Evolutionary conservation across 2,329 filamentous ascomycete genomes (phyloP).

Genomic region (Alternaria atra): DNA sequence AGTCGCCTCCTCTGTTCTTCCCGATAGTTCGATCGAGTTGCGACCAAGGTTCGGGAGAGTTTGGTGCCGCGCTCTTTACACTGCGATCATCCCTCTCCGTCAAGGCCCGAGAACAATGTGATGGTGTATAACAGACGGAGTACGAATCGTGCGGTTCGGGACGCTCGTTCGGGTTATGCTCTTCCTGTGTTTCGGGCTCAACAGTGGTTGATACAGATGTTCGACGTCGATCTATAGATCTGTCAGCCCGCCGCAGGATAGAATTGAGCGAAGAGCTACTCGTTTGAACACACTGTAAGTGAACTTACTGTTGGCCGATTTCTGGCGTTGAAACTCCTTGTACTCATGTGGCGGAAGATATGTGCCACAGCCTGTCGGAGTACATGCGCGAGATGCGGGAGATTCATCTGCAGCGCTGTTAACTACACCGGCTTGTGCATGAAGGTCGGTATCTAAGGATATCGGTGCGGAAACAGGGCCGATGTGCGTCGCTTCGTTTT

Average conservation of each 20-base stretch:
- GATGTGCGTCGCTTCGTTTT: neutral
- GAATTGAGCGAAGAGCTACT: too few species aligned
- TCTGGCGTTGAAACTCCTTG: neutral
- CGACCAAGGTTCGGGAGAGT: neutral
- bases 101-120: neutral
- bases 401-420: neutral
- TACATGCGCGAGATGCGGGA: neutral
- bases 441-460: neutral
- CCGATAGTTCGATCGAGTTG: neutral
- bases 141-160: neutral
- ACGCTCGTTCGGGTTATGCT: neutral
- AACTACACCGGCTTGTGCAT: fast-evolving
- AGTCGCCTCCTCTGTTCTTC: neutral
- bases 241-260: neutral
- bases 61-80: neutral
- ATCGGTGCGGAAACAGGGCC: neutral
- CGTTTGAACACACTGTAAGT: neutral
- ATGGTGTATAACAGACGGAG: neutral
- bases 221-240: neutral
- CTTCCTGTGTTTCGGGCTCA: neutral
- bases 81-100: neutral
- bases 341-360: neutral
- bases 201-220: neutral
- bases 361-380: neutral
- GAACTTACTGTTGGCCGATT: neutral